Evolutionary conservation across 2,329 filamentous ascomycete genomes (phyloP).

Genomic region (Massarina eburnea): DNA sequence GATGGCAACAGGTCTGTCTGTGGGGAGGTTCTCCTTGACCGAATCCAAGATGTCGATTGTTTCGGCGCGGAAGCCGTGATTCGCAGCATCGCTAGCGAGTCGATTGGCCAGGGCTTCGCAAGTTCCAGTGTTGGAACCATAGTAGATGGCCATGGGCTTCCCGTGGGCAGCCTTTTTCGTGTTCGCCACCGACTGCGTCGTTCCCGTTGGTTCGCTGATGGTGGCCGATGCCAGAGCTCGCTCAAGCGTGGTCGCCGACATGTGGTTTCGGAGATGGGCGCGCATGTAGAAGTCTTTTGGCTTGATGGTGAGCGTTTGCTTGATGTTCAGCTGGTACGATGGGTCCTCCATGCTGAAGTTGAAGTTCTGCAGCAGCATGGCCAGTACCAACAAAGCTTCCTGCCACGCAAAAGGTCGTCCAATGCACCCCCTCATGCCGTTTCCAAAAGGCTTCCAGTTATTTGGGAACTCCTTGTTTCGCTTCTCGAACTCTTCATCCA

Average conservation of each 20-base stretch:
- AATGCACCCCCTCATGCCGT: constrained; percentile 54
- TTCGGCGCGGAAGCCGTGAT: constrained; percentile 40
- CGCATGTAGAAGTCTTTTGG: constrained; percentile 46
- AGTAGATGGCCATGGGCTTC: constrained; percentile 34
- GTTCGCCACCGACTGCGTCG: neutral
- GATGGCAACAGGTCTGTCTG: constrained; percentile 42
- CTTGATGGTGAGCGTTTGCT: constrained; percentile 50
- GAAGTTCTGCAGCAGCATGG: constrained; percentile 50
- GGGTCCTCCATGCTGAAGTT: constrained; percentile 48
- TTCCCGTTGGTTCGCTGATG: constrained; percentile 15
- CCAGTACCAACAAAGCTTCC: constrained; percentile 51
- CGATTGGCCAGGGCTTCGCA: constrained; percentile 46
- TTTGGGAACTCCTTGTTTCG: constrained; percentile 44
- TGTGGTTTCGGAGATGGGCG: constrained; percentile 34
- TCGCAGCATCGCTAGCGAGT: constrained; percentile 38
- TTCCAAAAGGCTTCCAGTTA: constrained; percentile 58
- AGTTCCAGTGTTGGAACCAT: constrained; percentile 46
- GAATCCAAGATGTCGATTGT: constrained; percentile 40
- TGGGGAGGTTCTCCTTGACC: constrained; percentile 36
- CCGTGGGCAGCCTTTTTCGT: constrained; percentile 13
- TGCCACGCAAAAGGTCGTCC: constrained; percentile 59
- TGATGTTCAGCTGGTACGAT: constrained; percentile 47
- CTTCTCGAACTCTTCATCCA: constrained; percentile 45
- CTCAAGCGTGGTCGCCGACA: constrained; percentile 36
- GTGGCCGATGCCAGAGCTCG: constrained; percentile 25